Evolutionary conservation across 148 eudicot genomes (phyloP), one percentile per base, ranked within the genome.

Genomic region (Amaranthus cruentus): DNA sequence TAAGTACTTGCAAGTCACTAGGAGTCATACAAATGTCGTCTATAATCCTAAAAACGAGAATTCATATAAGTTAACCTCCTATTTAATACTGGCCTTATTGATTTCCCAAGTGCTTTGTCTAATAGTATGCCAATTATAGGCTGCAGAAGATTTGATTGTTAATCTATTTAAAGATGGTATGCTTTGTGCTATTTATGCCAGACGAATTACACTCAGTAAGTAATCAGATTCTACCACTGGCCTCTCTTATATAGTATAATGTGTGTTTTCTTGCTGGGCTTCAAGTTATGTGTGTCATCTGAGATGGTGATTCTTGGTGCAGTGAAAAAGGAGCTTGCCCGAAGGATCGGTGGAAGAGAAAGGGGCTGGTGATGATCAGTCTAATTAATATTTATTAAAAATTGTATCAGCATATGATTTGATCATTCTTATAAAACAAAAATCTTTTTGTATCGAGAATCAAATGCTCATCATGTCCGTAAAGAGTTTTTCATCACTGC

Each of bases 271-370:
- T 1, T 28, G 38, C 38, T 28, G 38, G 38, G 55, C 55, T 6
- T 52, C 55, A 52, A 28, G 38, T 28, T 28, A 28, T 28, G 38
- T 28, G 38, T 28, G 38, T 28, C 38, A 28, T 28, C 38, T 28
- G 38, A 28, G 38, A 28, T 28, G 38, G 0, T 28, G 38, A 2
- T 28, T 28, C 38, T 28, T 59, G 49, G 9, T 77, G 76, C 90
- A 90, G 96, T 93, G 96, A 83, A 84, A 75, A 89, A 87, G 69
- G 87, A 87, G 75, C 82, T 93, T 66, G 98, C 96, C 2, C 79
- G 98, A 60, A 82, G 96, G 72, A 79, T 92, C 38, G 91, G 91
- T 72, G 91, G 91, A 49, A 83, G 83, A 82, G 86, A 83, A 50
- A 82, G 81, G 66, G 84, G 85, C 2, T 91, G 88, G 87, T 89